A percentile compares a stretch with the other conserved stretches of the same genome.
Conservation (phyloP, 2,329 filamentous ascomycete species). For the Aspergillus oerlinghausenensis region DNA sequence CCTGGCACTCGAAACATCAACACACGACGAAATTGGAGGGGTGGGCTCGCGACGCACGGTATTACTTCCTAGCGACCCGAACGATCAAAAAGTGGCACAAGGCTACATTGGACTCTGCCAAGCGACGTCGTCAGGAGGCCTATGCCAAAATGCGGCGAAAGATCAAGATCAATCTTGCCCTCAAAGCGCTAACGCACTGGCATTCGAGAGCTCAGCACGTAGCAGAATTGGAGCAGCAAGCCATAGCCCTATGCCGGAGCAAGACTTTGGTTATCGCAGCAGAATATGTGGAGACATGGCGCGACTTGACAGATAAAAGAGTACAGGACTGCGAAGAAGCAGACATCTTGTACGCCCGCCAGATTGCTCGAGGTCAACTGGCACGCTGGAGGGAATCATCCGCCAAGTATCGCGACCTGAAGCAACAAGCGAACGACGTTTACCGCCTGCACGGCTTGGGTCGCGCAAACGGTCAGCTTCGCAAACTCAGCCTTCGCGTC, state of each 20-base stretch:
- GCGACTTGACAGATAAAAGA: conserved; percentile 33
- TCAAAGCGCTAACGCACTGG: conserved; percentile 38
- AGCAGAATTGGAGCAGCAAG: conserved; percentile 36
- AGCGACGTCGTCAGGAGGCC: conserved; percentile 51
- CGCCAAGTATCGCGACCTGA: conserved; percentile 29
- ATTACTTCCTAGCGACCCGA: conserved; percentile 51
- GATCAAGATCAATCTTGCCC: conserved; percentile 52
- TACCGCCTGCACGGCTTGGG: conserved; percentile 45
- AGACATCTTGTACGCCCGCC: conserved; percentile 35
- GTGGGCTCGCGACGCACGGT: conserved; percentile 53
- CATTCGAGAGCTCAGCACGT: conserved; percentile 29
- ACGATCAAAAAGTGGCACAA: conserved; percentile 50
- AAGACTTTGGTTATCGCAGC: conserved; percentile 32
- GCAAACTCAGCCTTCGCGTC: conserved; percentile 54
- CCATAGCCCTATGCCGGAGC: conserved; percentile 31
- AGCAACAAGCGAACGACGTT: conserved; percentile 44
- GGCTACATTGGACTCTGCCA: conserved; percentile 47
- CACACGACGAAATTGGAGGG: conserved; percentile 46
- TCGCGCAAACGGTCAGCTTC: conserved; percentile 46
- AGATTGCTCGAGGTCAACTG: conserved; percentile 35
- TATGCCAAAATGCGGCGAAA: conserved; percentile 52
- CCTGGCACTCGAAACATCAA: conserved; percentile 35
- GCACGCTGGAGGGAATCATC: conserved; percentile 34
- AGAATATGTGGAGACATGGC: conserved; percentile 41
- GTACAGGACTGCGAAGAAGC: conserved; percentile 33